phyloP scores from a whole-genome alignment of 148 eudicot genomes.

The Agrostemma githago region DNA sequence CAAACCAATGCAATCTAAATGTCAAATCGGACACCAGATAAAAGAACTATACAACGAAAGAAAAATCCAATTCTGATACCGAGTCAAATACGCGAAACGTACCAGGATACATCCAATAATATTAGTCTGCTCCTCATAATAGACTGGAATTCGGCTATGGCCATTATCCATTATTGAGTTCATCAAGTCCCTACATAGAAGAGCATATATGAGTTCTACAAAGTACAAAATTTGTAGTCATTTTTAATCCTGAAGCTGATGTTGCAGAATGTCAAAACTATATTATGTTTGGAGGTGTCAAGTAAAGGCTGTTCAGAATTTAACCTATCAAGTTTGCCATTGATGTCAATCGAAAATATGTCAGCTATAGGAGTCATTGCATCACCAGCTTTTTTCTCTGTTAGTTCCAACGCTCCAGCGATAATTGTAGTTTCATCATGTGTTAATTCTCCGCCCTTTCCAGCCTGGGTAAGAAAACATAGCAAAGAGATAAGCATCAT shows the following conservation, averaged over 20 bases:
- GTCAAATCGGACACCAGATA: background rate
- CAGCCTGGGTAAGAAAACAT: constrained; percentile 48
- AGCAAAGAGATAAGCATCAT: background rate
- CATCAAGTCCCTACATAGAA: constrained; percentile 53
- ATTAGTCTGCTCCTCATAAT: constrained; percentile 75
- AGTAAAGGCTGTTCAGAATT: constrained; percentile 2
- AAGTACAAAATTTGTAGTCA: background rate
- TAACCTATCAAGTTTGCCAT: constrained; percentile 74
- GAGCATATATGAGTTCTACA: background rate
- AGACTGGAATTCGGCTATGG: constrained; percentile 84
- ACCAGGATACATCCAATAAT: constrained; percentile 84
- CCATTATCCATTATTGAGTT: constrained; percentile 73
- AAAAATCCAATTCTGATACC: background rate
- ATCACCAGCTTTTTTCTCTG: constrained; percentile 73
- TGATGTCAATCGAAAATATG: constrained; percentile 71
- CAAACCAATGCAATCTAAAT: background rate
- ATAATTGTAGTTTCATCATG: constrained; percentile 95
- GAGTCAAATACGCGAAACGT: constrained; percentile 8
- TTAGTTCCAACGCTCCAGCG: constrained; percentile 83
- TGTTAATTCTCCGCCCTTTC: constrained; percentile 91
- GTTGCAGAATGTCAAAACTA: background rate
- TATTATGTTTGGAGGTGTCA: constrained; percentile 2
- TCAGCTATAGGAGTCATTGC: constrained; percentile 88
- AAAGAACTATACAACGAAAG: background rate
- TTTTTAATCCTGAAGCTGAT: background rate